phyloP scores from a whole-genome alignment of 768 basidiomycete species.

The Mycena polygramma region DNA sequence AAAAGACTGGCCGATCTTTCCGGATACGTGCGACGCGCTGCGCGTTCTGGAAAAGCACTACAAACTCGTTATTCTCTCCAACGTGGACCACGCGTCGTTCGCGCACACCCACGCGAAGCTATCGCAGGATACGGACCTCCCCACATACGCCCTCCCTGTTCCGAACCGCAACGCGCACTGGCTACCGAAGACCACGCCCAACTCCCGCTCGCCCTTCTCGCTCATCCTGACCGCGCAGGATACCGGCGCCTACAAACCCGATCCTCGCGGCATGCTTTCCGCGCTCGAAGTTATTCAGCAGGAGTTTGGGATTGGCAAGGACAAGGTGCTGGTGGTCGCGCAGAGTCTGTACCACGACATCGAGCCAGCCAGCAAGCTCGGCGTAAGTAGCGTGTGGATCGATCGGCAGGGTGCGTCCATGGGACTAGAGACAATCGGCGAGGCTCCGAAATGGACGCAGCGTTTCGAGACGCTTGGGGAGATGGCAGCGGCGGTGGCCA shows the following conservation, averaged over 20 bases:
- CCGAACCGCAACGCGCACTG: conserved; percentile 54
- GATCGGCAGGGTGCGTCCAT: conserved; percentile 64
- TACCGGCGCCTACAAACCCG: conserved; percentile 80
- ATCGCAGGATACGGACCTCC: conserved; percentile 52
- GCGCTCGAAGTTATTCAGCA: conserved; percentile 59
- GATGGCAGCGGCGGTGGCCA: conserved; percentile 70
- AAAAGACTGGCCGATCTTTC: conserved; percentile 73
- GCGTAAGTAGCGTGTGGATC: conserved; percentile 76
- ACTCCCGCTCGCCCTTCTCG: conserved; percentile 70
- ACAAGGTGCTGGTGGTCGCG: conserved; percentile 73
- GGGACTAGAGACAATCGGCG: conserved; percentile 52
- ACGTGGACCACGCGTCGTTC: conserved; percentile 78
- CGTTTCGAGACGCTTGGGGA: conserved; percentile 71
- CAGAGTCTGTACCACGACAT: conserved; percentile 79
- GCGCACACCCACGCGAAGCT: conserved; percentile 69
- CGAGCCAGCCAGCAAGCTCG: conserved; percentile 68
- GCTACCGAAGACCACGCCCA: conserved; percentile 57
- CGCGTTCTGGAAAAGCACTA: conserved; percentile 70
- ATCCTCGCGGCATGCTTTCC: conserved; percentile 64
- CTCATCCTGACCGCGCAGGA: conserved; percentile 80
- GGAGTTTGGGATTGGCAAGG: conserved; percentile 57
- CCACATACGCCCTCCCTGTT: conserved; percentile 49
- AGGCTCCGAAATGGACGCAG: conserved; percentile 58
- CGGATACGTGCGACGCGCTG: conserved; percentile 74
- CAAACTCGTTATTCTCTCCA: conserved; percentile 81